Evolutionary conservation across 148 eudicot species (phyloP).

Genomic region (Rhododendron griersonianum): DNA sequence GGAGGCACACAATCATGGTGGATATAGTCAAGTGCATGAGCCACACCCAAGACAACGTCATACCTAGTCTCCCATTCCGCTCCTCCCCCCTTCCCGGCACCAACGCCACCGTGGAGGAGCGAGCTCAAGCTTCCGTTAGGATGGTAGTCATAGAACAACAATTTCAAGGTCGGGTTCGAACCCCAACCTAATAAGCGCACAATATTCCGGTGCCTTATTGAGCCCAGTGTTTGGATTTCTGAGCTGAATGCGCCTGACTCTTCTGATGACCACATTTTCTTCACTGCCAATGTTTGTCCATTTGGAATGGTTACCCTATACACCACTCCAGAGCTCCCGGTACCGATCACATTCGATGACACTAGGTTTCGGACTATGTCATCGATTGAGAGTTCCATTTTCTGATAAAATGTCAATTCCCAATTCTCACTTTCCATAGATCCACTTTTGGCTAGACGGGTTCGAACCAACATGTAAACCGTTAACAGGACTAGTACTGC

Average conservation of each 20-base stretch:
- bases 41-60: slow-evolving; percentile 73
- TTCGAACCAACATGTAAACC: slow-evolving; percentile 48
- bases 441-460: slow-evolving; percentile 24
- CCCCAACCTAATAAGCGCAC: slow-evolving; percentile 91
- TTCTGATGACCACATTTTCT: slow-evolving; percentile 92
- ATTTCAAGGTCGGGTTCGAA: slow-evolving; percentile 58
- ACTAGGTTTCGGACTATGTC: slow-evolving; percentile 59
- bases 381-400: slow-evolving; percentile 79
- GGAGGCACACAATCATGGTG: slow-evolving; percentile 95
- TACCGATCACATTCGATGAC: slow-evolving; percentile 85
- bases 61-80: slow-evolving; percentile 89
- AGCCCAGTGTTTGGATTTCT: slow-evolving; percentile 80
- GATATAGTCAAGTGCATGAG: slow-evolving; percentile 87
- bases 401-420: slow-evolving; percentile 89
- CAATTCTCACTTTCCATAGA: slow-evolving; percentile 46
- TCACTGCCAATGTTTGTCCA: slow-evolving; percentile 86
- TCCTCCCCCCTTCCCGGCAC: slow-evolving; percentile 57
- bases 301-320: slow-evolving; percentile 66
- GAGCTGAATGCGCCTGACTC: slow-evolving; percentile 79
- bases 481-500: slow-evolving; percentile 63
- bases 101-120: slow-evolving; percentile 55
- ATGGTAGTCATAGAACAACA: slow-evolving; percentile 82
- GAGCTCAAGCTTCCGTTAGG: slow-evolving; percentile 97
- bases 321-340: slow-evolving; percentile 97
- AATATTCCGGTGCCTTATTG: slow-evolving; percentile 87